A percentile compares a stretch with the other conserved stretches of the same genome.
phyloP scores from a whole-genome alignment of 1,284 basidiomycete species.

The Tilletia setariae region DNA sequence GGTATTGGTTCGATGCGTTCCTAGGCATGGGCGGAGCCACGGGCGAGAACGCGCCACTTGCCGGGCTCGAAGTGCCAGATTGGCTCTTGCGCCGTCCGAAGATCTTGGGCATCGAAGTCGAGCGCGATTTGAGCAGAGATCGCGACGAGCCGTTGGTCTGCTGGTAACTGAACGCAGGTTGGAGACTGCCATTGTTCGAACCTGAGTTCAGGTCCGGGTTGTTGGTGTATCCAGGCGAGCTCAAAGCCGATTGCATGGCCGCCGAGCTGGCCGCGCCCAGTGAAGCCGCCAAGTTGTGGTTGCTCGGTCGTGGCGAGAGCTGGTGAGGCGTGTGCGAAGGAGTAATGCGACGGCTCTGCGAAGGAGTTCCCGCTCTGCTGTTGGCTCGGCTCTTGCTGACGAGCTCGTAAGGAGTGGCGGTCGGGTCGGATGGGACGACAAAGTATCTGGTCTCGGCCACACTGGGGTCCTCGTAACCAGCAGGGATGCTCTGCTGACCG shows the following conservation, averaged over 20 bases:
- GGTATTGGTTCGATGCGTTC: not conserved
- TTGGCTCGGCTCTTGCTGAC: slow-evolving; percentile 2
- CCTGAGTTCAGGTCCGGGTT: not conserved
- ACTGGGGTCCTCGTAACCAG: not conserved
- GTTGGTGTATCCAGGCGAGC: slow-evolving; percentile 1
- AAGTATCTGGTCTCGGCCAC: slow-evolving; percentile 10
- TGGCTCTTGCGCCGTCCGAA: slow-evolving; percentile 12
- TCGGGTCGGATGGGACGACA: slow-evolving; percentile 8
- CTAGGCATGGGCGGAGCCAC: slow-evolving; percentile 8
- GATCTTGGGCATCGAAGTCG: slow-evolving; percentile 10
- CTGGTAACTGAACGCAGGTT: not conserved
- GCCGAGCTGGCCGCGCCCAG: not conserved
- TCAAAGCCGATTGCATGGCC: slow-evolving; percentile 6
- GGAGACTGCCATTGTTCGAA: not conserved
- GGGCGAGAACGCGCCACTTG: not conserved
- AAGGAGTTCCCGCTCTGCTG: slow-evolving; percentile 3
- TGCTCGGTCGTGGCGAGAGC: slow-evolving; percentile 4
- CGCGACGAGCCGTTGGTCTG: not conserved
- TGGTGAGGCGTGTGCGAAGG: not conserved
- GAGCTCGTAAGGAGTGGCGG: slow-evolving; percentile 8
- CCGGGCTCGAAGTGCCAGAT: slow-evolving; percentile 1
- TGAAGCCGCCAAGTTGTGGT: not conserved
- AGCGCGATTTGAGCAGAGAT: not conserved
- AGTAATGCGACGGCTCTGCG: slow-evolving; percentile 14
- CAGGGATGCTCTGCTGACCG: slow-evolving; percentile 8